Conservation (phyloP, 148 eudicot genomes). For the Cornus suecica region DNA sequence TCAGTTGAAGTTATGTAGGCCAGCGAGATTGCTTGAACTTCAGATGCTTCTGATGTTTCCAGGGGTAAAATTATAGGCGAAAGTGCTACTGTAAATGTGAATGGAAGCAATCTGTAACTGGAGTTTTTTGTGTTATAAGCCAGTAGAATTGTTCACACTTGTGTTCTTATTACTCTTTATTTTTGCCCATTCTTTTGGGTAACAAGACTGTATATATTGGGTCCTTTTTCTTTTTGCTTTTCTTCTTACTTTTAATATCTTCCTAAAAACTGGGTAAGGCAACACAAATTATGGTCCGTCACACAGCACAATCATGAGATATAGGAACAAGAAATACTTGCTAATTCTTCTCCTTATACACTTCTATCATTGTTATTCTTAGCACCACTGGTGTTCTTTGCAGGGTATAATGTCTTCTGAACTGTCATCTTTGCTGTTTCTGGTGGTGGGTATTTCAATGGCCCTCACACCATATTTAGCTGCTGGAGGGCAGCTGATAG, state of each 20-base stretch:
- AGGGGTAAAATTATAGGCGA: neutral
- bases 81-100: neutral
- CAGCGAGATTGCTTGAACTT: neutral
- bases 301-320: too few species aligned
- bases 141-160: neutral
- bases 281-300: neutral
- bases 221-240: neutral
- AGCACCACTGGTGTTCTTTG: slow-evolving; percentile 19
- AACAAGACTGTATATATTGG: neutral
- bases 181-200: neutral
- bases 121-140: neutral
- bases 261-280: neutral
- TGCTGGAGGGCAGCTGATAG: slow-evolving; percentile 98
- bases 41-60: neutral
- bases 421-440: slow-evolving; percentile 87
- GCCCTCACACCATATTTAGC: slow-evolving; percentile 96
- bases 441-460: slow-evolving; percentile 97
- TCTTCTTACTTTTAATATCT: too few species aligned
- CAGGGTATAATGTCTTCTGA: slow-evolving; percentile 98
- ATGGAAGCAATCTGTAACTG: neutral
- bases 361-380: neutral
- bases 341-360: too few species aligned
- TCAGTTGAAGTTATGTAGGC: neutral
- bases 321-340: too few species aligned
- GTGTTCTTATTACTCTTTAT: neutral